Base-by-base conservation (phyloP, 495 filamentous ascomycete species). In the Podospora pseudopauciseta region DNA sequence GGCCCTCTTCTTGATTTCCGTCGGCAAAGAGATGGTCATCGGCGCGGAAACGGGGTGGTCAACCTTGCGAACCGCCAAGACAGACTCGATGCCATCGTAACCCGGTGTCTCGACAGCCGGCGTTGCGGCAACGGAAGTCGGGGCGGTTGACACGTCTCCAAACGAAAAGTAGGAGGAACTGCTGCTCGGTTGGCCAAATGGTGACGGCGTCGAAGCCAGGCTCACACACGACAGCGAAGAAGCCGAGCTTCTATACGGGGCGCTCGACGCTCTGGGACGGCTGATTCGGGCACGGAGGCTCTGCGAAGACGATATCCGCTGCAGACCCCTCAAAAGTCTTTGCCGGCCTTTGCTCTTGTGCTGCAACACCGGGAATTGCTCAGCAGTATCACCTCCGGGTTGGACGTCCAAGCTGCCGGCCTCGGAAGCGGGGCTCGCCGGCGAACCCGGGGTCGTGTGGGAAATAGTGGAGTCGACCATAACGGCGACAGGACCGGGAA, bases 251-350 rank as follows among this genome's bases (percentile, higher is more conserved):
- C 76, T 68, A 63, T 85, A 96, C 3, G 88, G 91, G 76, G 87
- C 90, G 68, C 88, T 87, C 60, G 87, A 83, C 66, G 86, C 86
- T 71, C 90, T 81, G 72, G 89, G 83, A 69, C 90, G 86, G 30
- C 87, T 83, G 61, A 89, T 76, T 64, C 88, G 87, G 13, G 39
- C 39, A 34, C 85, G 79, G 30, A 98, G 80, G 26, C 91, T 90
- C 11, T 92, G 90, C 2, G 91, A 93, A 2, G 95, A 97, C 18
- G 93, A 91, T 67, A 98, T 95, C 56, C 93, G 91, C 72, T 96
- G 89, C 61, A 99, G 85, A 61, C 87, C 88, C 68, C 92, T 89
- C 23, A 97, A 79, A 55, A 98, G 80, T 63, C 88, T 88, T 66
- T 89, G 87, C 39, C 91, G 86, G 26, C 91, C 89, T 76, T 89